Evolutionary conservation across 1,284 basidiomycete species (phyloP).

Genomic region (Ganoderma boninense): DNA sequence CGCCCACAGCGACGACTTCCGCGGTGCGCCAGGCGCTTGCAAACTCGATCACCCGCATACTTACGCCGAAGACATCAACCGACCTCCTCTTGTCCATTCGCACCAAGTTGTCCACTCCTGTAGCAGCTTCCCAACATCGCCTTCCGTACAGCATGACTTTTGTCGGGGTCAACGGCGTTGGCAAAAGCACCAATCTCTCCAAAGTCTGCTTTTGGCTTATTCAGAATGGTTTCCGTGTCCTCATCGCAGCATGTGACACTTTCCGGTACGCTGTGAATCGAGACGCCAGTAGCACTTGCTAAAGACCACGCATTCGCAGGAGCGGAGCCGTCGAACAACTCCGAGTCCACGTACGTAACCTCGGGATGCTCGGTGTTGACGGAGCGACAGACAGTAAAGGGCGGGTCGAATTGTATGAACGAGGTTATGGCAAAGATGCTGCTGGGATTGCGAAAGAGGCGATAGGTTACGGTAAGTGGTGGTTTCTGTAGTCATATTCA

Average conservation of each 20-base stretch:
- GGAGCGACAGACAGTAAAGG: constrained; percentile 74
- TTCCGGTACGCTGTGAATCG: constrained; percentile 70
- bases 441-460: constrained; percentile 98
- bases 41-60: constrained; percentile 89
- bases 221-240: constrained; percentile 91
- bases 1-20: constrained; percentile 74
- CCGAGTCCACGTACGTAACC: constrained; percentile 94
- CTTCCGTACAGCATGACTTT: constrained; percentile 95
- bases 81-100: constrained; percentile 89
- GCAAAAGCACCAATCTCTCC: constrained; percentile 97
- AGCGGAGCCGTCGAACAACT: constrained; percentile 98
- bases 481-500: constrained; percentile 4
- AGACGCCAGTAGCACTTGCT: background rate
- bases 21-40: constrained; percentile 89
- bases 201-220: constrained; percentile 99
- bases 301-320: constrained; percentile 45
- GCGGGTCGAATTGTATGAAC: constrained; percentile 92
- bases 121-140: constrained; percentile 76
- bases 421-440: constrained; percentile 98
- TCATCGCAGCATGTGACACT: constrained; percentile 99
- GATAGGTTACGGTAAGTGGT: constrained; percentile 79
- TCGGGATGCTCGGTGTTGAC: constrained; percentile 86
- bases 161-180: constrained; percentile 99
- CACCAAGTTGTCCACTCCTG: constrained; percentile 74
- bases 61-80: constrained; percentile 97